Base-by-base conservation (phyloP, 345 rosid species). In the Luvunga scandens region DNA sequence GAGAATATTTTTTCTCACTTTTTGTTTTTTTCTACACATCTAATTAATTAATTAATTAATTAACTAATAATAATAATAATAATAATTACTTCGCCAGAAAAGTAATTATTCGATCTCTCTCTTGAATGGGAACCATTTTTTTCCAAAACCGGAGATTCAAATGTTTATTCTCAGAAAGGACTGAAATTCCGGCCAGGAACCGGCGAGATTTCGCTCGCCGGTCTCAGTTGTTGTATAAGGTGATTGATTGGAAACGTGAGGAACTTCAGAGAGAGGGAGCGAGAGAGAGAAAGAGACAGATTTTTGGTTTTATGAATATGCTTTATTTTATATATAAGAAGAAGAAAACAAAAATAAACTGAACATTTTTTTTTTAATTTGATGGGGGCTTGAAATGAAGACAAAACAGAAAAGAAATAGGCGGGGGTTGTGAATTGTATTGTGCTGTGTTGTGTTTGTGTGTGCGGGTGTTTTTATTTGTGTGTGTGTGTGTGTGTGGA, bases 181-280 rank as follows among this genome's bases (percentile, higher is more conserved):
- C 22, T 16, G 71, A 78, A 80, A 59, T 62, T 73, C 81, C 80
- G 70, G 59, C 72, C 61, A 24, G 66, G 13, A 2, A 74, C 87
- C 90, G 88, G 91, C 87, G 79, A 83, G 91, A 86, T 66, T 75
- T 66, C 64, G 60, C 85, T 70, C 87, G 85, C 85, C 89, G 89
- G 88, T 82, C 64, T 62, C 25, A 25, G 9, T 16, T 66, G 48
- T 39, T 72, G 78, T 4, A 1, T 16, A 5, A 53, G 57, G 22
- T 53, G 22, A 18, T 45, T 53, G 67, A 34, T 9, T 2, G 66
- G 21, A 27, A 70, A 70, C 9, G 53, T 12, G 27, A 16, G 62
- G n/a, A 4, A n/a, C 39, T 67, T 50, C 33, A 5, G 7, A 22
- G 75, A 61, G 68, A 36, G 77, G 72, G 72, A 78, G 57, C 34